A percentile compares a stretch with the other conserved stretches of the same genome.
Conservation (phyloP, 495 filamentous ascomycete species). For the Xylaria cubensis region DNA sequence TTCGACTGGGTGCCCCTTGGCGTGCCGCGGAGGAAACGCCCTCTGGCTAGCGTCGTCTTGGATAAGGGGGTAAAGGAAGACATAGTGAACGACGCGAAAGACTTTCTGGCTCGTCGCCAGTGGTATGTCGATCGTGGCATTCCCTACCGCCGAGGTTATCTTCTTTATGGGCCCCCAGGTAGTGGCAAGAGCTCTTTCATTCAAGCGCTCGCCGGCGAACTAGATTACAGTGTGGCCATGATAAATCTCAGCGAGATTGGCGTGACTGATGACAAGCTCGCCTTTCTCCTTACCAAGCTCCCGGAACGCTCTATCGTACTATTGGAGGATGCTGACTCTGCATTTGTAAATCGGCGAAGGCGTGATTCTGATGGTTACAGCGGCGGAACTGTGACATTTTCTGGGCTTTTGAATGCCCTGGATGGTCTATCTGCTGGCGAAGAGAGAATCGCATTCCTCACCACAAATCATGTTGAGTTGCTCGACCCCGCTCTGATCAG, state of each 20-base stretch:
- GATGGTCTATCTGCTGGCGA: slow-evolving; percentile 96
- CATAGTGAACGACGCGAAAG: slow-evolving; percentile 83
- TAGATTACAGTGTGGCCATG: slow-evolving; percentile 94
- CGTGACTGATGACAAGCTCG: slow-evolving; percentile 89
- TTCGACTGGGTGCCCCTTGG: slow-evolving; percentile 81
- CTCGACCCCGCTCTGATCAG: slow-evolving; percentile 89
- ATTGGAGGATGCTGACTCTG: slow-evolving; percentile 94
- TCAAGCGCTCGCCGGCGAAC: slow-evolving; percentile 86
- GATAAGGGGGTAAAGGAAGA: slow-evolving; percentile 84
- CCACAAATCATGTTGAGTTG: slow-evolving; percentile 90
- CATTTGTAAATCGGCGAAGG: slow-evolving; percentile 81
- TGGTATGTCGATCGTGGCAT: slow-evolving; percentile 98
- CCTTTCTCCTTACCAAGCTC: slow-evolving; percentile 85
- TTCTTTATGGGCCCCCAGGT: slow-evolving; percentile 92
- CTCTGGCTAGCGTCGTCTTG: slow-evolving; percentile 85
- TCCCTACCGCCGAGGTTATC: slow-evolving; percentile 90
- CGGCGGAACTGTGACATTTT: slow-evolving; percentile 93
- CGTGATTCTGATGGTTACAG: slow-evolving; percentile 83
- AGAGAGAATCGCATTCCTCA: slow-evolving; percentile 90
- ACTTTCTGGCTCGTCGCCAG: slow-evolving; percentile 76
- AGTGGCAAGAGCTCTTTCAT: slow-evolving; percentile 97
- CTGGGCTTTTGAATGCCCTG: slow-evolving; percentile 88
- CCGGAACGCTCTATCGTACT: slow-evolving; percentile 85
- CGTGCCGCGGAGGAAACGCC: slow-evolving; percentile 83
- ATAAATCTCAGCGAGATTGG: slow-evolving; percentile 93